A percentile compares a stretch with the other conserved stretches of the same genome.
phyloP scores from a whole-genome alignment of 2,329 filamentous ascomycete genomes.

The Cladobotryum protrusum region DNA sequence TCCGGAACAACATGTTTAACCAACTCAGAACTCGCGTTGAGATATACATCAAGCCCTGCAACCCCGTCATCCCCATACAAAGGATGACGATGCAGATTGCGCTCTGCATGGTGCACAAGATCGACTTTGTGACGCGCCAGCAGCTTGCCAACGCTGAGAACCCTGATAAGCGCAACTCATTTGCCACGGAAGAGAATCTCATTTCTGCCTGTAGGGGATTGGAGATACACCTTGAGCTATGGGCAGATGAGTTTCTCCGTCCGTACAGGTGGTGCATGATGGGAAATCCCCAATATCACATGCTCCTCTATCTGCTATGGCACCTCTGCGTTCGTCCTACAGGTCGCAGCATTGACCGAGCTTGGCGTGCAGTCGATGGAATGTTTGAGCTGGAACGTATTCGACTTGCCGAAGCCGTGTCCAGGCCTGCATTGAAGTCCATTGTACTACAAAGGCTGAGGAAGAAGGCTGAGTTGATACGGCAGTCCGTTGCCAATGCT shows the following conservation, averaged over 20 bases:
- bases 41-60: constrained; percentile 33
- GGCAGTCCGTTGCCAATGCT: constrained; percentile 1
- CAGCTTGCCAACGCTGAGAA: constrained; percentile 19
- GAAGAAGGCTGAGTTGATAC: constrained; percentile 11
- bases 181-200: constrained; percentile 28
- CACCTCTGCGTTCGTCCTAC: constrained; percentile 34
- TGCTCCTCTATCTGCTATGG: constrained; percentile 38
- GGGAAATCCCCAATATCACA: constrained; percentile 38
- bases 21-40: constrained; percentile 27
- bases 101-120: constrained; percentile 26
- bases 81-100: constrained; percentile 23
- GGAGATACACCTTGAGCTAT: constrained; percentile 23
- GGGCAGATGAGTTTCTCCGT: constrained; percentile 31
- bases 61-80: constrained; percentile 45
- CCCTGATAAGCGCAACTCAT: constrained; percentile 13
- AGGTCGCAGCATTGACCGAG: constrained; percentile 21
- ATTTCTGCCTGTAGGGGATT: constrained; percentile 27
- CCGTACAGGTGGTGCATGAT: constrained; percentile 32
- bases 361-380: constrained; percentile 5
- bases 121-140: constrained; percentile 28
- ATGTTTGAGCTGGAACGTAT: constrained; percentile 7
- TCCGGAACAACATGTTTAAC: constrained; percentile 34
- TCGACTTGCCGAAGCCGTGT: constrained; percentile 7
- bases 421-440: constrained; percentile 7
- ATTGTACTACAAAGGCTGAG: constrained; percentile 7